Evolutionary conservation across 1,284 basidiomycete genomes (phyloP).

Genomic region (Rhodotorula mucilaginosa): DNA sequence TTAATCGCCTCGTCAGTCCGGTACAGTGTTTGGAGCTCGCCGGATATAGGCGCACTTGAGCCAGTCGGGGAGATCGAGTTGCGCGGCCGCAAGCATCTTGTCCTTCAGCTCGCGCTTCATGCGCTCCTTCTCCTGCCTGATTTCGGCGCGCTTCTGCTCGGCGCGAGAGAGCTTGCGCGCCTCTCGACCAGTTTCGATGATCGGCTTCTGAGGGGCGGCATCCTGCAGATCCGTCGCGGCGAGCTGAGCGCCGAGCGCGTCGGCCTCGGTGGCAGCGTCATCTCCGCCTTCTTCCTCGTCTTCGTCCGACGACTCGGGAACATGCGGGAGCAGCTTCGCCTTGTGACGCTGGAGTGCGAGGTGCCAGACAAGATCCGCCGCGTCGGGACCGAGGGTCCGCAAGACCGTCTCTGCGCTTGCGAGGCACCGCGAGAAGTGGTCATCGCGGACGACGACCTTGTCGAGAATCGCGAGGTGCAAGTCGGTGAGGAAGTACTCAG

Average conservation of each 20-base stretch:
- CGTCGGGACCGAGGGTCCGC: conserved; percentile 13
- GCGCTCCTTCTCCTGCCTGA: background rate
- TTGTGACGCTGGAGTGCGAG: conserved; percentile 5
- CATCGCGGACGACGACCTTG: conserved; percentile 8
- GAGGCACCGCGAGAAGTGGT: background rate
- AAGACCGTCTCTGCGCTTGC: background rate
- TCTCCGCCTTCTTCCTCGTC: background rate
- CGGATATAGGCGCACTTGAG: background rate
- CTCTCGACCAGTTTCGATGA: background rate
- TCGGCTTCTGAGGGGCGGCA: background rate
- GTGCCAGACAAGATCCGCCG: conserved; percentile 24
- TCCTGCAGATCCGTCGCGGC: background rate
- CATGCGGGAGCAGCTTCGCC: background rate
- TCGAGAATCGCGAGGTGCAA: background rate
- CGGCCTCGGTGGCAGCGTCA: background rate
- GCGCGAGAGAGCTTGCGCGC: background rate
- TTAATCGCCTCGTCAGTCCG: too few relatives aligned
- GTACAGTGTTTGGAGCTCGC: background rate
- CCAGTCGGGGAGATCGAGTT: conserved; percentile 14
- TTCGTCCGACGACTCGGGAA: background rate
- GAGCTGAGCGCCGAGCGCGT: too few relatives aligned
- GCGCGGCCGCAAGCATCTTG: background rate
- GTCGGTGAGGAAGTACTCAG: conserved; percentile 1
- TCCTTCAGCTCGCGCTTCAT: conserved; percentile 1
- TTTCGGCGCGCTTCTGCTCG: background rate